Conservation (phyloP, 805 yeast genomes). For the Lipomyces orientalis region DNA sequence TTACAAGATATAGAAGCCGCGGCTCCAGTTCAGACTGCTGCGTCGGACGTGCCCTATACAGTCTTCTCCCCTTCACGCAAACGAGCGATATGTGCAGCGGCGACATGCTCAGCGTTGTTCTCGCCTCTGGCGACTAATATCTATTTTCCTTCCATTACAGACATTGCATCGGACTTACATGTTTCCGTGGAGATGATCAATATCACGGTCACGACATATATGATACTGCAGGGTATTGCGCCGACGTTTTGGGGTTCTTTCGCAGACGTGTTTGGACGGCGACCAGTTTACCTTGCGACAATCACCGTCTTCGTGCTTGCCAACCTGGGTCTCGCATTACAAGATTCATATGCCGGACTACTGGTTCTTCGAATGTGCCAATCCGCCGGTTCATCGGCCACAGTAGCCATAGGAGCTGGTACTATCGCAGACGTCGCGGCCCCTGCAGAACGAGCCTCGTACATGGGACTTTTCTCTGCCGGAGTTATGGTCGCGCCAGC, state of each 20-base stretch:
- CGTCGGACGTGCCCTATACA: slow-evolving; percentile 26
- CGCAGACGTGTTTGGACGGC: slow-evolving; percentile 73
- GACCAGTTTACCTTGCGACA: slow-evolving; percentile 67
- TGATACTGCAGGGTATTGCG: slow-evolving; percentile 74
- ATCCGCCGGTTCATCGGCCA: slow-evolving; percentile 84
- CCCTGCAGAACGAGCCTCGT: slow-evolving; percentile 73
- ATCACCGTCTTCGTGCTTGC: slow-evolving; percentile 62
- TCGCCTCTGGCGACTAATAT: slow-evolving; percentile 78
- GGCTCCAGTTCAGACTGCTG: slow-evolving; percentile 10
- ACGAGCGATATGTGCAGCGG: slow-evolving; percentile 34
- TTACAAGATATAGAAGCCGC: not conserved
- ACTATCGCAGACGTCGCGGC: slow-evolving; percentile 75
- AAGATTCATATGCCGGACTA: slow-evolving; percentile 65
- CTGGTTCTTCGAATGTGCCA: slow-evolving; percentile 71
- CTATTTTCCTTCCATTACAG: slow-evolving; percentile 76
- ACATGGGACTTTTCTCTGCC: slow-evolving; percentile 78
- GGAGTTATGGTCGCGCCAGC: slow-evolving; percentile 85
- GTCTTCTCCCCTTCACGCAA: slow-evolving; percentile 21
- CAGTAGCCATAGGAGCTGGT: slow-evolving; percentile 90
- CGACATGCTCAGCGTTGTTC: slow-evolving; percentile 61
- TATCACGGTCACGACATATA: slow-evolving; percentile 75
- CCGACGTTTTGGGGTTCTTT: slow-evolving; percentile 73
- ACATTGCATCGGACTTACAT: slow-evolving; percentile 59
- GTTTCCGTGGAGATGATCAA: slow-evolving; percentile 65
- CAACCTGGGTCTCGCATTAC: slow-evolving; percentile 72